Base-by-base conservation (phyloP, 2,329 filamentous ascomycete species). In the Xylariaceae sp. region DNA sequence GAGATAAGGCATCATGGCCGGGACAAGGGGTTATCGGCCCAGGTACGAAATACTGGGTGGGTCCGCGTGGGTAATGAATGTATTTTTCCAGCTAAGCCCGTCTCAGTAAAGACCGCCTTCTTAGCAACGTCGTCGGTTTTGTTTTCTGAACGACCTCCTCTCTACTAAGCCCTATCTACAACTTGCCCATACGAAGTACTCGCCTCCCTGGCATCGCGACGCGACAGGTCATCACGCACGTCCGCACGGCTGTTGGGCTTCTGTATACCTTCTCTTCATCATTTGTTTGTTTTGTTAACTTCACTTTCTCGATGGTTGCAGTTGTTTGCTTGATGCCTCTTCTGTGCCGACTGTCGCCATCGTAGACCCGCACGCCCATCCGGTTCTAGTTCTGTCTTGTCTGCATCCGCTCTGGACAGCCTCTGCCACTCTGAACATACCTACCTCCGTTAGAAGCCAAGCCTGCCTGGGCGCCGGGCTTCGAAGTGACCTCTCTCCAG, bases 131-230 rank as follows among this genome's bases (percentile, higher is more conserved):
- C 60, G 57, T 63, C 60, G 58, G 58, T 60, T 42, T 60, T 62
- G 62, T 64, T 59, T 65, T 64, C 64, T 66, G 63, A 61, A 59
- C 61, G 64, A 60, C 64, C 60, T 59, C 59, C 62, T 63, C 60
- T 57, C 57, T 53, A 56, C 17, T 39, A 37, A 57, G 51, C 54
- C 60, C 58, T 55, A 23, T 30, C 23, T 45, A 35, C 35, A 30
- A 6, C 30, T 51, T 37, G 42, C 42, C 13, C 13, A 45, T 15
- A 13, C 13, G 37, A 42, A 42, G 48, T 51, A 61, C 54, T 54
- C 54, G 53, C 56, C 59, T 54, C 55, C 58, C 60, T 51, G 55
- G 11, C 15, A 62, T 62, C 60, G 60, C 57, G 55, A 62, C 60
- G 58, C 60, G 57, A 61, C 54, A 42, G 34, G 18, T 57, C 56